Base-by-base conservation (phyloP, 208 protist genomes). In the Novymonas esmeraldas region DNA sequence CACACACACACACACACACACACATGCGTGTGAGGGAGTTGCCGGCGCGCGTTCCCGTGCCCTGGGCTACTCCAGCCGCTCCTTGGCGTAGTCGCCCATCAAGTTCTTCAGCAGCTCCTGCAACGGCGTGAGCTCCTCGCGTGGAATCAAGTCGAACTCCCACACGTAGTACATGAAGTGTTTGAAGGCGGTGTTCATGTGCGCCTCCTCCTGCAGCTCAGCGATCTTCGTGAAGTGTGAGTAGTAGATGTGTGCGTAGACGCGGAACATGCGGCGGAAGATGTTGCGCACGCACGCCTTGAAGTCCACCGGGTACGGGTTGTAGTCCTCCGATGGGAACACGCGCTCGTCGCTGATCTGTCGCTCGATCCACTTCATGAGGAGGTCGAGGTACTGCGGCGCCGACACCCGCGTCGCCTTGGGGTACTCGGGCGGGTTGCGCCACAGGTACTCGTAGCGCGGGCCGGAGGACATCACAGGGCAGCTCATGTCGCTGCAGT, bases 241-340 rank as follows among this genome's bases (percentile, higher is more conserved):
- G 82, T 99, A 95, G 76, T 99, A 99, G 45, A 99, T 98, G 66
- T 99, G 99, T 14, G 96, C 98, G 76, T 99, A 99, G 1, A 99
- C 97, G 38, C 99, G 87, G 76, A 99, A 99, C 16, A 99, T 84
- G 28, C 98, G 77, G 49, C 98, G 97, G 78, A 99, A 99, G 16
- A 99, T 99, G 44, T 93, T 98, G 26, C 91, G 92, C 16, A 99
- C 96, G 24, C 89, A 90, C 7, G 78, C 72, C 14, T 79, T 61
- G 64, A 98, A 98, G 45, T 96, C 85, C 14, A 71, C 76, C 4
- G 94, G 90, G 68, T 95, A 97, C 13, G 92, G 92, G 48, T 93
- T 94, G 48, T 80, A 76, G 55, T 94, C 89, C 70, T 98, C 92
- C 0, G 95, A 92, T 6, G 98, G 98, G 73, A 99, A 99, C 4